Percentiles rank a stretch among this genome's conserved stretches.
phyloP scores from a whole-genome alignment of 805 yeast genomes.

The Wickerhamiella alocasiicola region DNA sequence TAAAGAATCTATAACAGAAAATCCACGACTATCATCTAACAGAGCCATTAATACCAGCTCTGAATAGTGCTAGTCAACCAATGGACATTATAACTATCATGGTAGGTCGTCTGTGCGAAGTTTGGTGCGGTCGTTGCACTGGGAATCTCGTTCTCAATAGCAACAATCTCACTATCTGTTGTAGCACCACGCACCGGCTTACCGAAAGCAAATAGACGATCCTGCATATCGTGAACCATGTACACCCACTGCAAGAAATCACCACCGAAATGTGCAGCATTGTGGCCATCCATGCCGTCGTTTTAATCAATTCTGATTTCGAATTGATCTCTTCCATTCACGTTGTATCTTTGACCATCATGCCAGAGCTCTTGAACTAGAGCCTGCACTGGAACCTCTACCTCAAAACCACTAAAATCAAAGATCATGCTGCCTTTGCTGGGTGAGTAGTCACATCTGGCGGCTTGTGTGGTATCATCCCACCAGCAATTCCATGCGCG shows the following conservation, averaged over 20 bases:
- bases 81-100: neutral
- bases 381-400: neutral
- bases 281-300: neutral
- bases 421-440: neutral
- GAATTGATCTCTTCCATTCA: neutral
- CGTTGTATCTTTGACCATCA: neutral
- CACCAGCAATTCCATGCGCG: neutral
- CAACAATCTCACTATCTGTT: neutral
- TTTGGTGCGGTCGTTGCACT: neutral
- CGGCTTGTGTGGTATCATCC: neutral
- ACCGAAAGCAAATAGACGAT: neutral
- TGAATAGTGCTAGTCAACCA: too few species aligned
- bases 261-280: neutral
- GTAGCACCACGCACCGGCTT: neutral
- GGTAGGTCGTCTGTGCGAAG: neutral
- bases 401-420: slow-evolving; percentile 1
- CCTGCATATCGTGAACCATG: neutral
- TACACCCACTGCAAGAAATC: neutral
- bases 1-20: too few species aligned
- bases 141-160: neutral
- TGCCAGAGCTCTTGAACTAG: neutral
- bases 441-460: neutral
- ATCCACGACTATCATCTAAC: too few species aligned
- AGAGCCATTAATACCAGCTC: too few species aligned
- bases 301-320: too few species aligned